Evolutionary conservation across 176 grass and related monocot species (phyloP).

Genomic region (Luzula sylvatica): DNA sequence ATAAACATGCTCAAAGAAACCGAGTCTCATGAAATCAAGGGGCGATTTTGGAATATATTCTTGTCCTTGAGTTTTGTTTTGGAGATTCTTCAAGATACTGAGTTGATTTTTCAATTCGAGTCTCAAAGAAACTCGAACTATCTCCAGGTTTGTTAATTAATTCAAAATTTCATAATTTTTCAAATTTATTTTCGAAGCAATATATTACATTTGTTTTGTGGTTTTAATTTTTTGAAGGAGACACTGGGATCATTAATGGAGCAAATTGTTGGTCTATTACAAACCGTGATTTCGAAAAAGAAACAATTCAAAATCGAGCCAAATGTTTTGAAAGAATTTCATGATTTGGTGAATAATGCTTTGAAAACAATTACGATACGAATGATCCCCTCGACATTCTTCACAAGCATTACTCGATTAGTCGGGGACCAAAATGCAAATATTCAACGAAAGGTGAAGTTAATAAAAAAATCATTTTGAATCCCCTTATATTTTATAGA

Average conservation of each 20-base stretch:
- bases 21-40: slow-evolving; percentile 34
- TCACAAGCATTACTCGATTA: slow-evolving; percentile 52
- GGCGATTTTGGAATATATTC: slow-evolving; percentile 33
- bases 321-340: slow-evolving; percentile 39
- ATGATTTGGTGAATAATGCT: slow-evolving; percentile 34
- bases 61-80: slow-evolving; percentile 49
- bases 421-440: slow-evolving; percentile 49
- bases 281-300: slow-evolving; percentile 32
- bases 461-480: slow-evolving; percentile 7
- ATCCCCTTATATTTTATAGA: background rate
- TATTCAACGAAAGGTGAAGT: slow-evolving; percentile 78
- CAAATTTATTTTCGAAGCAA: background rate
- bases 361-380: slow-evolving; percentile 51
- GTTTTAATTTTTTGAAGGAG: slow-evolving; percentile 35
- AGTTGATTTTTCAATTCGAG: slow-evolving; percentile 69
- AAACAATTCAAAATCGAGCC: slow-evolving; percentile 30
- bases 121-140: slow-evolving; percentile 37
- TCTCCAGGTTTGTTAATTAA: slow-evolving; percentile 49
- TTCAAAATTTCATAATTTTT: too few relatives aligned
- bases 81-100: slow-evolving; percentile 69
- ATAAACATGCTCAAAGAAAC: slow-evolving; percentile 61
- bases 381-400: slow-evolving; percentile 78
- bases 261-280: slow-evolving; percentile 57
- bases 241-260: slow-evolving; percentile 68
- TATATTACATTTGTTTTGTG: background rate